Base-by-base conservation (phyloP, 2,329 filamentous ascomycete genomes). In the Colletotrichum musae region DNA sequence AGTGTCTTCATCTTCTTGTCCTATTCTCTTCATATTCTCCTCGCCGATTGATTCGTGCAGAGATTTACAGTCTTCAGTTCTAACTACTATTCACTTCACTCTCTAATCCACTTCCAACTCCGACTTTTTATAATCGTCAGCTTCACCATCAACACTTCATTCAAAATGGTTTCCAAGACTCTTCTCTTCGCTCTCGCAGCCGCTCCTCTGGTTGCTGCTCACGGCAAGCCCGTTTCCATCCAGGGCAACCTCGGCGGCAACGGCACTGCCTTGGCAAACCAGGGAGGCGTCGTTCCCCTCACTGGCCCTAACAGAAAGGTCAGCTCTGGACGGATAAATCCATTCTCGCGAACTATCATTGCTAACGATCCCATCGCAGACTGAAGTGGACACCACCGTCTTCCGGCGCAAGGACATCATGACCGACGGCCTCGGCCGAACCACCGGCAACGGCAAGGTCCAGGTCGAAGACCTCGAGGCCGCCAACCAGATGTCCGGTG, bases 371-470 rank as follows among this genome's bases (percentile, higher is more conserved):
- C 18, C 18, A 2, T 4, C 15, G 4, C 45, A 75, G 70, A 84
- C 82, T 2, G 82, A 85, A 72, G 74, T 80, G 41, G 83, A 85
- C 73, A 84, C 83, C 36, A 85, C 83, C 45, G 78, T 85, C 71
- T 85, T 85, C 77, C 66, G 70, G 21, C 74, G 71, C 18, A 79
- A 73, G 72, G 74, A 78, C 47, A 76, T 80, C 68, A 72, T 74
- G 59, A 76, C 76, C 50, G 74, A 83, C 71, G 80, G 80, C 24
- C 78, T 83, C 39, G 82, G 82, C 70, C 73, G 70, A 39, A 84
- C 81, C 58, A 77, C 72, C 0, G 77, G 74, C 36, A 65, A 72
- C 24, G 82, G 82, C 71, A 70, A 78, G 67, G 83, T 83, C 77
- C 78, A 73, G 36, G 64, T 80, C 21, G 68, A 65, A 43, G 77